phyloP scores from a whole-genome alignment of 2,329 filamentous ascomycete genomes.

The Dryadomyces sulphureus region DNA sequence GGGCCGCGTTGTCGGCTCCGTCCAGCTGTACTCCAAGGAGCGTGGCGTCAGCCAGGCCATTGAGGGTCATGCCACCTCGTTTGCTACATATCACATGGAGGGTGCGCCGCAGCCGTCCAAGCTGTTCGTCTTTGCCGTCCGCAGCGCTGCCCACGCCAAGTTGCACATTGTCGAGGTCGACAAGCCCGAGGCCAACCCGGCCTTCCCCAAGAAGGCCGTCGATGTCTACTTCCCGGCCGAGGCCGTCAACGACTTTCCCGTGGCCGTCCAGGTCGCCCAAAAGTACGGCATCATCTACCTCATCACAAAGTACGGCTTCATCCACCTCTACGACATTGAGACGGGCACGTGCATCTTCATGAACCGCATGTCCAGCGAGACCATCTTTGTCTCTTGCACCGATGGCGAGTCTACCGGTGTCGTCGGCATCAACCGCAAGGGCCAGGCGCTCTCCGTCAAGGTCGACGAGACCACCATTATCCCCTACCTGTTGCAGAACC shows the following conservation, averaged over 20 bases:
- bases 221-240: slow-evolving; percentile 97
- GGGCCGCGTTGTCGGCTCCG: slow-evolving; percentile 83
- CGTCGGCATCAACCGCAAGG: slow-evolving; percentile 91
- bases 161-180: slow-evolving; percentile 97
- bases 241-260: slow-evolving; percentile 92
- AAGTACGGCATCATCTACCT: slow-evolving; percentile 96
- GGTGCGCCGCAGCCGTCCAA: slow-evolving; percentile 84
- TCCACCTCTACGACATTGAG: slow-evolving; percentile 96
- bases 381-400: slow-evolving; percentile 85
- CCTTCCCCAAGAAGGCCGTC: slow-evolving; percentile 89
- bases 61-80: slow-evolving; percentile 90
- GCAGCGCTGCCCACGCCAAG: slow-evolving; percentile 79
- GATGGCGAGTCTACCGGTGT: slow-evolving; percentile 79
- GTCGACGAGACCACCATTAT: slow-evolving; percentile 87
- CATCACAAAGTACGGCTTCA: slow-evolving; percentile 97
- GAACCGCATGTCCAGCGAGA: slow-evolving; percentile 99
- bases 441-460: slow-evolving; percentile 86
- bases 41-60: slow-evolving; percentile 96
- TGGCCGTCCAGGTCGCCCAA: slow-evolving; percentile 91
- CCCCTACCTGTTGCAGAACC: slow-evolving; percentile 90
- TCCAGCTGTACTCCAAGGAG: slow-evolving; percentile 95
- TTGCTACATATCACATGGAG: slow-evolving; percentile 78
- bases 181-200: slow-evolving; percentile 74
- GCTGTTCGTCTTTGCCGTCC: slow-evolving; percentile 91
- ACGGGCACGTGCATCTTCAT: slow-evolving; percentile 94